Evolutionary conservation across 2,329 filamentous ascomycete genomes (phyloP).

Genomic region (Furcasterigmium furcatum): DNA sequence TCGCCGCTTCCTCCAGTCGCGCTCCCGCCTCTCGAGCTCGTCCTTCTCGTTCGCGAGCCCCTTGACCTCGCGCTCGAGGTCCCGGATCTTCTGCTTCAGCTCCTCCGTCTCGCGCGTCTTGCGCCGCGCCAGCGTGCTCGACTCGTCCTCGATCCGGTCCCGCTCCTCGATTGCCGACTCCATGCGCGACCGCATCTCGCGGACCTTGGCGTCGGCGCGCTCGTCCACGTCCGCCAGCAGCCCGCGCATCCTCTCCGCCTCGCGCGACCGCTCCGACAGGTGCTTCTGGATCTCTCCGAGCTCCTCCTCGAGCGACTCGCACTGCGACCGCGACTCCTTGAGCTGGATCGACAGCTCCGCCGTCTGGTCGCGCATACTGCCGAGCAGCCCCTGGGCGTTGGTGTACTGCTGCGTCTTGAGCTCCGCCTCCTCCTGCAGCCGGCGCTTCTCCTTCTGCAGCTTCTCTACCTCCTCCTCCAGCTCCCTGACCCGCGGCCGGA

Average conservation of each 20-base stretch:
- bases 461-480: conserved; percentile 72
- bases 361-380: conserved; percentile 90
- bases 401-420: conserved; percentile 83
- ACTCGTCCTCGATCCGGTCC: conserved; percentile 88
- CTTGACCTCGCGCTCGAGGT: conserved; percentile 75
- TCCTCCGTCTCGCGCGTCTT: conserved; percentile 85
- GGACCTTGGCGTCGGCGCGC: conserved; percentile 74
- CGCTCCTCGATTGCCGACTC: conserved; percentile 91
- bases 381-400: conserved; percentile 80
- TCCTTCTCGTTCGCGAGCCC: conserved; percentile 71
- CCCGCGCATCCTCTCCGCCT: conserved; percentile 91
- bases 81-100: conserved; percentile 71
- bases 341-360: conserved; percentile 86
- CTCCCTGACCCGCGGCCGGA: conserved; percentile 59
- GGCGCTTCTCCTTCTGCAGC: conserved; percentile 63
- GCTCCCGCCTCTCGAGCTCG: conserved; percentile 70
- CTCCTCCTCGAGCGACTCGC: conserved; percentile 88
- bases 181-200: conserved; percentile 85
- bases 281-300: conserved; percentile 83
- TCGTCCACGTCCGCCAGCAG: conserved; percentile 84
- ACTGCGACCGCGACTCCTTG: conserved; percentile 80
- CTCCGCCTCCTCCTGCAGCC: conserved; percentile 74
- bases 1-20: conserved; percentile 69
- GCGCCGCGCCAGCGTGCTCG: conserved; percentile 71
- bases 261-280: conserved; percentile 81